Evolutionary conservation across 116 monocot genomes (phyloP), one percentile per base, ranked within the genome.

Genomic region (Papilionanthe hybrid): DNA sequence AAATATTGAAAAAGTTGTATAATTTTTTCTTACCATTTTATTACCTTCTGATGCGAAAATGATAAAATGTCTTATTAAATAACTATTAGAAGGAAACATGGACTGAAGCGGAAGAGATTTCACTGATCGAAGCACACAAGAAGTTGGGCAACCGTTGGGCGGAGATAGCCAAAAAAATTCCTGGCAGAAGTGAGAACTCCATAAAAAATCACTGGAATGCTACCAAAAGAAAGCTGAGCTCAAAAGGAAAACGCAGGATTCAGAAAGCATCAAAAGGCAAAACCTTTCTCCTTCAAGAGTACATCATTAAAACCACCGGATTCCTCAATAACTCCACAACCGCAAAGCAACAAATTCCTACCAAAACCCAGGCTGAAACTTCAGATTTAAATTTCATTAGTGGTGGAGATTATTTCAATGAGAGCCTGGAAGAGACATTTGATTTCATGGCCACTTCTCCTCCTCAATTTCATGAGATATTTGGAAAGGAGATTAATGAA

Each of bases 171-270:
- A 89, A 83, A 72, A 41, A 5, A 8, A 79, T 89, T 66, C 83
- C 83, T 2, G 89, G 86, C 4, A 29, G 86, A 12, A 81, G 81
- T 23, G 89, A 89, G 30, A 89, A 89, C 75, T 85, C 81, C 23
- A 83, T 89, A 47, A 89, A 89, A 83, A 89, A 89, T 63, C 83
- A 85, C 63, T 89, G 89, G 89, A 89, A 89, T 23, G 83, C 88
- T 45, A 83, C 88, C 58, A 83, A 79, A 68, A 78, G 83, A 37
- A 81, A 79, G 77, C 79, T 83, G 50, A 86, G 79, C 78, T 78
- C 86, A 15, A 83, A 83, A 75, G 79, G 81, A 20, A 78, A 57
- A 67, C 32, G 58, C 78, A 78, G 81, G 66, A 82, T n/a, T 25
- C 53, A 73, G 47, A 83, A 80, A 53, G 7, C 78, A 25, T 27